Evolutionary conservation across 768 basidiomycete genomes (phyloP), one percentile per base, ranked within the genome.

Genomic region (Phlebiopsis gigantea): DNA sequence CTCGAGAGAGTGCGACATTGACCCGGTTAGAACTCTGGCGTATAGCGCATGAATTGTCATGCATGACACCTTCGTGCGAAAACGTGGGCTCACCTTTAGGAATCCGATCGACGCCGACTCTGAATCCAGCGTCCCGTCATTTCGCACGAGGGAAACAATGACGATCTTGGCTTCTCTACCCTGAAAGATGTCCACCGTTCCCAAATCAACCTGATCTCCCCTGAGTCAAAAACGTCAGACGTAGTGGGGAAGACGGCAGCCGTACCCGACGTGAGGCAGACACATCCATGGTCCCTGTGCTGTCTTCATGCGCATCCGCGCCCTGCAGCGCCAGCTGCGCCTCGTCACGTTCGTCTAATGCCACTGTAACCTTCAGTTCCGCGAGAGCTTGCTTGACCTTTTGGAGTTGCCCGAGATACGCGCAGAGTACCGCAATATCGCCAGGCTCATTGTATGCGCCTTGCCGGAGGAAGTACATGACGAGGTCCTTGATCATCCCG

Each of bases 101-200:
- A 91, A 92, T 0, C 89, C 90, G 52, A 91, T 88, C 5, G 69
- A 66, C 1, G 62, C 61, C 5, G 63, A 58, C 0, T 55, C 30
- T 75, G 72, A 14, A 71, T 8, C 71, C 7, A 70, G 68, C 2
- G 74, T 73, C 44, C 49, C 87, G 0, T 80, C 75, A 63, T 90
- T 90, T 43, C 89, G 75, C 14, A 91, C 88, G 9, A 89, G 75
- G 0, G 87, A 88, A 5, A 91, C 73, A 26, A 91, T 87, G 30
- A 90, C 79, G 61, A 80, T 83, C 65, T 77, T 81, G 1, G 81
- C 86, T 71, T 88, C 87, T 56, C 86, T 81, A 1, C 88, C 89
- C 67, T 91, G 90, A 63, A 82, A 91, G 50, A 85, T 89, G 59
- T 92, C 88, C 1, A 90, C 79, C 0, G 88, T 90, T 5, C 89